Conservation (phyloP, 225 moss, liverwort and hornwort genomes). For the Sphagnum tenellum region DNA sequence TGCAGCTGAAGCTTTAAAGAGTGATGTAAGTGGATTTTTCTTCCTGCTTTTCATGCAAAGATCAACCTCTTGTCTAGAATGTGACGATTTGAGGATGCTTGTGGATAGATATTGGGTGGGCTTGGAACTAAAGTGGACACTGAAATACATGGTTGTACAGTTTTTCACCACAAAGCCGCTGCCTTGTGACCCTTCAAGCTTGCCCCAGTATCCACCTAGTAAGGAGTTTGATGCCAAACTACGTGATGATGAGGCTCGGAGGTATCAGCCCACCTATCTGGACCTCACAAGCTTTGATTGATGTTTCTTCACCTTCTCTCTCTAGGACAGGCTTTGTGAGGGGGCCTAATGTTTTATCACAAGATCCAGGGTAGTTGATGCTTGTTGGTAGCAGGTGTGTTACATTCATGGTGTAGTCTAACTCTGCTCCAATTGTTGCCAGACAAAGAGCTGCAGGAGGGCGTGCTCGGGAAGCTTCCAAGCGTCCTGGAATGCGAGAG, state of each 20-base stretch:
- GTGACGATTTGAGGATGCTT: too few species aligned
- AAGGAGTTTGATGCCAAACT: constrained; percentile 99
- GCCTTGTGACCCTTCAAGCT: constrained; percentile 96
- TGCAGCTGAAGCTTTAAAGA: constrained; percentile 75
- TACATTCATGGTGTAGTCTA: not conserved
- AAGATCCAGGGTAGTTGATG: not conserved
- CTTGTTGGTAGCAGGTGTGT: not conserved
- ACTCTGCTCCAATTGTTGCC: not conserved
- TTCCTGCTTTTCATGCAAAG: not conserved
- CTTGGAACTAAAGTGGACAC: not conserved
- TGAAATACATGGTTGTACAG: constrained; percentile 23
- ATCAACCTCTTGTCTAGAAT: not conserved
- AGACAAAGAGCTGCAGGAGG: constrained; percentile 89
- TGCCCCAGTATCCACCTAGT: constrained; percentile 98
- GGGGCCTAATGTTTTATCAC: too few species aligned
- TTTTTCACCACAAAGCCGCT: constrained; percentile 92
- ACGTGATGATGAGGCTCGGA: constrained; percentile 96
- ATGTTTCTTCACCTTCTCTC: too few species aligned
- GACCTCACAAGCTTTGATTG: too few species aligned
- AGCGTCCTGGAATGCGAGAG: constrained; percentile 62
- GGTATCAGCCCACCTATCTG: constrained; percentile 20
- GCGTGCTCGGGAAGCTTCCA: constrained; percentile 57
- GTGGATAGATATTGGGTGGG: not conserved
- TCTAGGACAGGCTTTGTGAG: too few species aligned
- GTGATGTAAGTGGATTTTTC: constrained; percentile 50